Base-by-base conservation (phyloP, 2,329 filamentous ascomycete genomes). In the Fusarium keratoplasticum region DNA sequence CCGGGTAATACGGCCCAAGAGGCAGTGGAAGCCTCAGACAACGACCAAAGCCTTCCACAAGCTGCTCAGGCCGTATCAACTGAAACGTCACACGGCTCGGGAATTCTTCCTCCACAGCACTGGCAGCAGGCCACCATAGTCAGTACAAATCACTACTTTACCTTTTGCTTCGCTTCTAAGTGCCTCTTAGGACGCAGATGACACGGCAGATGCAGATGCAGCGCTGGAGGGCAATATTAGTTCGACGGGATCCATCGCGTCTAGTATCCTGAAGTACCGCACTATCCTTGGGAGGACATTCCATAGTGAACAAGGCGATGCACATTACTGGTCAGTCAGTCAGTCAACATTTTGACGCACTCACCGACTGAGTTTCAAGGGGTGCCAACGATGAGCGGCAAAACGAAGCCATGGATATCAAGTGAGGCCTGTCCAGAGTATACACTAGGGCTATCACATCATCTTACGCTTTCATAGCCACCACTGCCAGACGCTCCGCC, bases 331-430 rank as follows among this genome's bases (percentile, higher is more conserved):
- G 29, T 50, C 18, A 38, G 36, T 18, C 5, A 31, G 25, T 16
- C n/a, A 11, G 11, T 8, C 18, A 22, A 8, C 6, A 25, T 18
- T 10, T 10, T 36, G 18, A 13, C 29, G 10, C 50, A 18, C 22
- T 11, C 11, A 18, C 33, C 38, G 5, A 27, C 20, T 18, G 36
- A 9, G 10, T 3, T 36, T 16, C 16, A 38, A 59, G 57, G 57
- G 57, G 35, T 16, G 36, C 57, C 36, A 60, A 60, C 13, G 57
- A 60, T 60, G 57, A 60, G 14, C 57, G 18, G 13, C 57, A 60
- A 25, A 60, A 42, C 22, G 57, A 60, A 16, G 57, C 57, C 1
- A 60, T 60, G 57, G 57, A 60, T 42, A 60, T 60, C 35, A 60
- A 60, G 57, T 60, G 25, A 60, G 36, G 11, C 38, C 2, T 42